Percentiles rank a stretch among this genome's conserved stretches.
Evolutionary conservation across 2,329 filamentous ascomycete species (phyloP).

Genomic region (Scortechinia acanthostroma): DNA sequence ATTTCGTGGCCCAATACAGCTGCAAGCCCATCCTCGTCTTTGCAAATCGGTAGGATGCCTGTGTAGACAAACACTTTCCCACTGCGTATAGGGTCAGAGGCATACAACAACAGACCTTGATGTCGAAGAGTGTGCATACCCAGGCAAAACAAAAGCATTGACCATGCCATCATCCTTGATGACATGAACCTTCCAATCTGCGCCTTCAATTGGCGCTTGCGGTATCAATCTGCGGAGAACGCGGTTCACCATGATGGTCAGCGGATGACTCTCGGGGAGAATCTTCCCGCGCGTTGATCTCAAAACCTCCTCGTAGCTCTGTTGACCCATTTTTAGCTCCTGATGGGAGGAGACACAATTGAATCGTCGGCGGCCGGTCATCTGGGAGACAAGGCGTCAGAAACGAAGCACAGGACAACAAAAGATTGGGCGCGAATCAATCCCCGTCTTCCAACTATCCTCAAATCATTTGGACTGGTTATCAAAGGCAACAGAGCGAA

Average conservation of each 20-base stretch:
- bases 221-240: constrained; percentile 46
- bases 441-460: too few species aligned
- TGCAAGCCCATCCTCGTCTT: constrained; percentile 47
- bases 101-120: constrained; percentile 2
- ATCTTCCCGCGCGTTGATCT: constrained; percentile 33
- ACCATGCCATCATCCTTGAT: constrained; percentile 37
- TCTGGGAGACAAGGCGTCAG: constrained; percentile 11
- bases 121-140: constrained; percentile 20
- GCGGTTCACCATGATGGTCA: constrained; percentile 35
- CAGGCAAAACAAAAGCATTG: constrained; percentile 59
- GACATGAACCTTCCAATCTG: constrained; percentile 49
- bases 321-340: constrained; percentile 31
- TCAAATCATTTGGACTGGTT: too few species aligned
- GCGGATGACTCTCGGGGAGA: constrained; percentile 36
- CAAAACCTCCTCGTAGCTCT: constrained; percentile 36
- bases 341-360: constrained; percentile 37
- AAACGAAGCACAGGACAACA: neutral
- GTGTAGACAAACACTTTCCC: constrained; percentile 61
- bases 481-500: too few species aligned
- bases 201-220: constrained; percentile 23
- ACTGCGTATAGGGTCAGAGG: constrained; percentile 11
- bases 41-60: constrained; percentile 47
- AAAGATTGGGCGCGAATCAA: too few species aligned
- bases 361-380: constrained; percentile 48
- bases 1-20: constrained; percentile 58